Base-by-base conservation (phyloP, 768 basidiomycete genomes). In the Serendipita indica region DNA sequence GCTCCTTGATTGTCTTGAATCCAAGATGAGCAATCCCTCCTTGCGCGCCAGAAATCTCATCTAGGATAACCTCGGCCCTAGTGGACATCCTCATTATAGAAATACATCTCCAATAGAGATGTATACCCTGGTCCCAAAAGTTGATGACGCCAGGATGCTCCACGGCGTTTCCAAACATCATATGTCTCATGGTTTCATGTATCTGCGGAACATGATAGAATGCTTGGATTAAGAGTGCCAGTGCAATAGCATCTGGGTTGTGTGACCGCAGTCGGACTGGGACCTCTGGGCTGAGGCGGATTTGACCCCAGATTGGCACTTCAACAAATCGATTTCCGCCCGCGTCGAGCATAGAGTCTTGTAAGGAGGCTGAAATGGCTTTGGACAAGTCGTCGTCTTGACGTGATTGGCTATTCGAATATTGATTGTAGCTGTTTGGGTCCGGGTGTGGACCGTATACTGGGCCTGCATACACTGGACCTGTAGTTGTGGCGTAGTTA, bases 151-250 rank as follows among this genome's bases (percentile, higher is more conserved):
- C 32, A 25, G n/a, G 20, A n/a, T 4, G 12, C 10, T 33, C 30
- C 32, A 28, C 22, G 49, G n/a, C 20, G 12, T 22, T 54, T 33
- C 49, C 49, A 16, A 25, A 28, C 22, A 30, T 16, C 4, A 33
- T 28, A 18, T 54, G 20, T n/a, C 49, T 20, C 20, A 54, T n/a
- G 7, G 41, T 25, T n/a, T 43, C 41, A 43, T 25, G 41, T 7
- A 43, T 43, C n/a, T 54, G 49, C 16, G 49, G 49, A n/a, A 54
- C 25, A 54, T 54, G 49, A 28, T 54, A 54, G 7, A 54, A 28
- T n/a, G 49, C 49, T 7, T 54, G 49, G n/a, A 33, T 30, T 7
- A 54, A 28, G n/a, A 54, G 49, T 28, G 49, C 49, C 4, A 20
- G 22, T 10, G 22, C 22, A 4, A 54, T 54, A 4, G 32, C 16